phyloP scores from a whole-genome alignment of 1,284 basidiomycete species.

The Marasmius fiardii region DNA sequence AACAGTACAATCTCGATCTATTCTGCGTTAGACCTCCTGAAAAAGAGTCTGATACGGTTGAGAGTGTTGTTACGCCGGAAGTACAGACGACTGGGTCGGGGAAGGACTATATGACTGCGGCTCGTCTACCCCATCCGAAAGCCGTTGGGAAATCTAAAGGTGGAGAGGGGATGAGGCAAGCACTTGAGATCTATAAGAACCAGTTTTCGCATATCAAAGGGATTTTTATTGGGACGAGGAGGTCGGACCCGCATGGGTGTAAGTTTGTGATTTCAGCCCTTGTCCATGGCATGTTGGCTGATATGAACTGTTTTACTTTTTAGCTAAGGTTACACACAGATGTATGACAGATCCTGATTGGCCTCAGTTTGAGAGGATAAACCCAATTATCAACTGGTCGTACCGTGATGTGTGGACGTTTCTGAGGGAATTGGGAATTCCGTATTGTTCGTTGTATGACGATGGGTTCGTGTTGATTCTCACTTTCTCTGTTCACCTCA shows the following conservation, averaged over 20 bases:
- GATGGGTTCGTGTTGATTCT: constrained; percentile 61
- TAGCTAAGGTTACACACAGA: constrained; percentile 66
- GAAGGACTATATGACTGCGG: constrained; percentile 21
- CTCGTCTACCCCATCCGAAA: constrained; percentile 19
- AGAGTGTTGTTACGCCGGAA: constrained; percentile 35
- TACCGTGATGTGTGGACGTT: constrained; percentile 92
- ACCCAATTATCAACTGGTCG: constrained; percentile 95
- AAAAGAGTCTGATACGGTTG: constrained; percentile 38
- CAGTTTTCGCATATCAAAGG: constrained; percentile 66
- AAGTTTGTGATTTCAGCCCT: too few relatives aligned
- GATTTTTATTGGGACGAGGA: constrained; percentile 86
- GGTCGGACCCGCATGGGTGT: constrained; percentile 93
- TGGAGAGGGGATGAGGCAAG: constrained; percentile 80
- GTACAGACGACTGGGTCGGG: constrained; percentile 13
- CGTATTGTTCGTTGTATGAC: constrained; percentile 90
- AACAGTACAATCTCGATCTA: constrained; percentile 78
- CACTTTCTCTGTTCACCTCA: background rate
- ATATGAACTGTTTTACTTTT: background rate
- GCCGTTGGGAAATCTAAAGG: constrained; percentile 52
- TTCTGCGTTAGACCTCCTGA: constrained; percentile 52
- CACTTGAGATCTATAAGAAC: constrained; percentile 73
- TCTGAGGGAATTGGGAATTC: constrained; percentile 70
- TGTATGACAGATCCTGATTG: constrained; percentile 85
- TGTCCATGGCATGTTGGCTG: too few relatives aligned
- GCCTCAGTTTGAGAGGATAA: constrained; percentile 89